Base-by-base conservation (phyloP, 768 basidiomycete genomes). In the Tylopilus felleus region DNA sequence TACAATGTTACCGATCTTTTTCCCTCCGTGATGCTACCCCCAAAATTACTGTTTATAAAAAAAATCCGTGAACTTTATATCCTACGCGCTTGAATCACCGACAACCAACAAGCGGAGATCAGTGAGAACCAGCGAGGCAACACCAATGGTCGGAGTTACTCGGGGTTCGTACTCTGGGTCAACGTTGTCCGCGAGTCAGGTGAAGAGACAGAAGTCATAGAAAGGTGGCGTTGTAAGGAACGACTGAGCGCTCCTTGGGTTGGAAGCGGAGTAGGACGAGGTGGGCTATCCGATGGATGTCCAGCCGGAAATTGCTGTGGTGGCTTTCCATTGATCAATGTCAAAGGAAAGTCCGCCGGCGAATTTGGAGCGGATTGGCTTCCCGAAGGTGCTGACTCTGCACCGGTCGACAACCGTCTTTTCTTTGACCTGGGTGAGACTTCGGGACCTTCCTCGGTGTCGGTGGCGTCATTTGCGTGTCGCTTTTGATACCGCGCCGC, bases 221-320 rank as follows among this genome's bases (percentile, higher is more conserved):
- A 67, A 17, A 60, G 61, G 46, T 68, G 65, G 10, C 67, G 65
- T 22, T 67, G 63, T 36, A 68, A 41, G 4, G 67, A 60, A 44
- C 63, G 67, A 13, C 57, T 50, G 12, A 60, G 51, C 1, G 55
- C 21, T 9, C 56, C 57, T 39, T 57, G 64, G 4, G 57, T 33
- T 21, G 56, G 54, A 8, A 51, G 44, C 1, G 49, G 43, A 13
- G 23, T 8, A 1, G 49, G 39, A 14, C 55, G 54, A 0, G 44
- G 51, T 23, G 51, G 47, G 16, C 36, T 52, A 4, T 55, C 43
- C 8, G 60, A 57, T 3, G 50, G 59, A 28, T 33, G 60, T 9
- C 70, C 70, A 4, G 66, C 60, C 8, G 68, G 64, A 42, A 58
- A 68, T 42, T 70, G 70, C 19, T 66, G 67, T 39, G 70, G 68